Conservation (phyloP, 352 stramenopile genomes). For the Pythium aquatile region DNA sequence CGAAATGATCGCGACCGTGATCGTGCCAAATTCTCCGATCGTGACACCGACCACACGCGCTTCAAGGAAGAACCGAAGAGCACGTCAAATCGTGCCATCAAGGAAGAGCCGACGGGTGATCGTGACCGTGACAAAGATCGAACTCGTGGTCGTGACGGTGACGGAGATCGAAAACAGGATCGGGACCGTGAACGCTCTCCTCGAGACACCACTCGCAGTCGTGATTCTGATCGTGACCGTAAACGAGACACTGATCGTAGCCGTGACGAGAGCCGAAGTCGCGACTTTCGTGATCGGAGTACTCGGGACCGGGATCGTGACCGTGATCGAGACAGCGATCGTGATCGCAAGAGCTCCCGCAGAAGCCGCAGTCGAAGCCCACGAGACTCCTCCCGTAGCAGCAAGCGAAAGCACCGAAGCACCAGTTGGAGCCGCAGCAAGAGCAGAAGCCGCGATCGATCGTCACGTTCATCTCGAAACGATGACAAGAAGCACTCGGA, state of each 20-base stretch:
- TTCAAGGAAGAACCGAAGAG: background rate
- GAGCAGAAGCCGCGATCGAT: conserved; percentile 26
- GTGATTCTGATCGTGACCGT: conserved; percentile 1
- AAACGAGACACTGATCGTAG: conserved; percentile 8
- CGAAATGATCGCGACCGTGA: conserved; percentile 17
- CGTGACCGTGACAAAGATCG: background rate
- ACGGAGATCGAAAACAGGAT: background rate
- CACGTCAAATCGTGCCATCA: background rate
- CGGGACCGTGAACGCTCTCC: background rate
- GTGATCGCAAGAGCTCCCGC: conserved; percentile 11
- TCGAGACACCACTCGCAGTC: conserved; percentile 7
- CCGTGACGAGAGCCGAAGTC: conserved; percentile 16
- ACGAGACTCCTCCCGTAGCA: conserved; percentile 27
- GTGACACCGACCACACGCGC: conserved; percentile 8
- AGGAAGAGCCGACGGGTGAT: background rate
- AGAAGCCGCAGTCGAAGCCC: conserved; percentile 36
- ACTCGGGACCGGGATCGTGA: conserved; percentile 34
- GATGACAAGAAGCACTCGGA: conserved; percentile 1
- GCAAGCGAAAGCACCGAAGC: conserved; percentile 43
- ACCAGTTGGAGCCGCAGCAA: conserved; percentile 31
- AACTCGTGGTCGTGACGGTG: conserved; percentile 1
- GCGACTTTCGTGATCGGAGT: conserved; percentile 14
- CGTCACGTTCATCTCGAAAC: conserved; percentile 11
- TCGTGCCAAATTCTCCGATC: background rate
- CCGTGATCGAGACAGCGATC: conserved; percentile 12